A percentile compares a stretch with the other conserved stretches of the same genome.
phyloP scores from a whole-genome alignment of 139 green algal species.

The Nannochloris sp. region DNA sequence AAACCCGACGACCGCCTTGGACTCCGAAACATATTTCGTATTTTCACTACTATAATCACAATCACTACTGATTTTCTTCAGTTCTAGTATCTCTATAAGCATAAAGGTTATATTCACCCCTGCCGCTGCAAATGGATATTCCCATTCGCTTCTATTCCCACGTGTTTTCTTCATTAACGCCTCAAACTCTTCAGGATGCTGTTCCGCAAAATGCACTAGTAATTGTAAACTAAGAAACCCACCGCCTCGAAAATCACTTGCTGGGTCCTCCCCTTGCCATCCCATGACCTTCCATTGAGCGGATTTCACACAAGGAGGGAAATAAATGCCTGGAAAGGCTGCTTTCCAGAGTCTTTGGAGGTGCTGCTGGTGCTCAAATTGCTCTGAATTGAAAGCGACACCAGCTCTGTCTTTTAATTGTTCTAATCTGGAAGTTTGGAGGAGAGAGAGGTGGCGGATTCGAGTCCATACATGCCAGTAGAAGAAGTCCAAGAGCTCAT shows the following conservation, averaged over 20 bases:
- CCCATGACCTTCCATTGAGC: constrained; percentile 77
- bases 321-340: constrained; percentile 35
- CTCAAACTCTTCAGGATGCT: constrained; percentile 23
- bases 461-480: too few relatives aligned
- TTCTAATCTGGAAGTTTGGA: constrained; percentile 15
- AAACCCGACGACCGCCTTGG: neutral
- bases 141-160: constrained; percentile 47
- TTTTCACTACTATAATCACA: too few relatives aligned
- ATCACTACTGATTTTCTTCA: too few relatives aligned
- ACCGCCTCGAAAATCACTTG: constrained; percentile 42
- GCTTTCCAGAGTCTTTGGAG: constrained; percentile 54
- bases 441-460: neutral
- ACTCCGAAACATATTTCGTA: neutral
- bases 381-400: constrained; percentile 18
- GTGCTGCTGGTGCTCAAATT: constrained; percentile 23
- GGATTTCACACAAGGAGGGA: constrained; percentile 20
- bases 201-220: constrained; percentile 60
- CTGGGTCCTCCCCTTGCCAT: constrained; percentile 41
- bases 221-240: constrained; percentile 71
- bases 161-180: constrained; percentile 60
- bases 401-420: constrained; percentile 19
- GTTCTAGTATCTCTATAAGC: constrained; percentile 27
- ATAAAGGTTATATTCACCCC: constrained; percentile 80
- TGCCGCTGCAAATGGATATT: constrained; percentile 87
- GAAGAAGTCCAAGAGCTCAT: too few relatives aligned